Base-by-base conservation (phyloP, 2,329 filamentous ascomycete species). In the Pleoardoris graminearum region DNA sequence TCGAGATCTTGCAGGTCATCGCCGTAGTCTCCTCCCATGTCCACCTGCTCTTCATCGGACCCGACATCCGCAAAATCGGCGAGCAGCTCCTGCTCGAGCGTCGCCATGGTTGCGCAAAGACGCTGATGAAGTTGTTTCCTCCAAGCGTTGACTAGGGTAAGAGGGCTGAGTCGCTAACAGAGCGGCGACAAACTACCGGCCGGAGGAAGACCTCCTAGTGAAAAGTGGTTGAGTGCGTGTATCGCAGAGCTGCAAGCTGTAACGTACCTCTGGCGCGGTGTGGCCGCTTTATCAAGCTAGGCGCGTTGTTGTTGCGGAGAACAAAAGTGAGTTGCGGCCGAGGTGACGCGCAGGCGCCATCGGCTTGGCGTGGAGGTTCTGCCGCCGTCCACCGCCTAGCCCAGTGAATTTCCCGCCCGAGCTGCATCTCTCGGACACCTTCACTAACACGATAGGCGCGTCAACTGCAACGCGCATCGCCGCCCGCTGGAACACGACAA, bases 21-120 rank as follows among this genome's bases (percentile, higher is more conserved):
- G 5, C 36, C 55, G 17, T 33, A 44, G 27, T 33, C 41, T 5
- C 61, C 53, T 35, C 79, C 73, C 53, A 75, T 79, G 41, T 81
- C 79, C 27, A 84, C 84, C 56, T 50, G 45, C 35, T 87, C 87
- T 32, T 82, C 84, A 64, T 94, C 90, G 47, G 90, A 90, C 46
- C 86, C 91, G 5, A 86, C 90, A 68, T 95, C 90, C 66, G 91
- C 91, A 59, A 96, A 94, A 71, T 96, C 91, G 68, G 94, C 90
- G 63, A 97, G 81, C 10, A 99, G 83, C 72, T 97, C 93, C 68
- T 97, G 92, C 57, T 90, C 93, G 58, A 95, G 82, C 38, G 91
- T 95, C 72, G 93, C 91, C 91, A 97, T 74, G 36, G 39, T 62
- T 23, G 32, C 30, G 19, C n/a, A 11, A 7, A 22, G 21, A 23